Percentiles rank a stretch among this genome's conserved stretches.
Conservation (phyloP, 139 green algal species). For the Spirogloea muscicola region DNA sequence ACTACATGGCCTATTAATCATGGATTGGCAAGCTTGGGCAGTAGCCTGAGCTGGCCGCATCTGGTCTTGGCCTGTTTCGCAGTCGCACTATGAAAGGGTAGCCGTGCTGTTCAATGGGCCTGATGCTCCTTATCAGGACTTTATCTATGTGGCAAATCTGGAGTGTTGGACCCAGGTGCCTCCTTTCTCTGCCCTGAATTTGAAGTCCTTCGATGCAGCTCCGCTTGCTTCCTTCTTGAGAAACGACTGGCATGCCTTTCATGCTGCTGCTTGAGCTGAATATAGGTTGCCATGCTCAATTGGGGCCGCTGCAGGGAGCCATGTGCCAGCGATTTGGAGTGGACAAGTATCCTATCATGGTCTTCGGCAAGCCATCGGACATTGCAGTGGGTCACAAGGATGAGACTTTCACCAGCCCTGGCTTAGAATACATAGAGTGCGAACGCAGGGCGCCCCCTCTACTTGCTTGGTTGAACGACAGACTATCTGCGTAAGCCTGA, state of each 20-base stretch:
- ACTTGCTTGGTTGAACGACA: not conserved
- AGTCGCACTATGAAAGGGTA: slow-evolving; percentile 30
- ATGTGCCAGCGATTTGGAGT: slow-evolving; percentile 29
- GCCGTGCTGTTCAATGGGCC: slow-evolving; percentile 21
- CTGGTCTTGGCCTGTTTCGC: too few species aligned
- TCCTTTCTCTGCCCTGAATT: too few species aligned
- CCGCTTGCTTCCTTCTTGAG: too few species aligned
- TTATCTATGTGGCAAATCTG: slow-evolving; percentile 29
- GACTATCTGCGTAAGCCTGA: not conserved
- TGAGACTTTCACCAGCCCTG: not conserved
- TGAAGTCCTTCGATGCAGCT: too few species aligned
- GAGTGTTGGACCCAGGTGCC: too few species aligned
- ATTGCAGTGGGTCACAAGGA: not conserved
- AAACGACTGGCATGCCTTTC: too few species aligned
- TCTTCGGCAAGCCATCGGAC: slow-evolving; percentile 2
- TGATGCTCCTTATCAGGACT: not conserved
- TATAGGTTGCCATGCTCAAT: too few species aligned
- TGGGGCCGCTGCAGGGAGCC: not conserved
- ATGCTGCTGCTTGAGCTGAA: too few species aligned
- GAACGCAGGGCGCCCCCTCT: not conserved
- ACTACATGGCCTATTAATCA: too few species aligned
- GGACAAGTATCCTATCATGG: slow-evolving; percentile 23
- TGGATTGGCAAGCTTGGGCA: too few species aligned
- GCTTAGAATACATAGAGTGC: not conserved
- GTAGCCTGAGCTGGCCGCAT: too few species aligned